Conservation (phyloP, 257 asterid genomes). For the Salvia splendens region DNA sequence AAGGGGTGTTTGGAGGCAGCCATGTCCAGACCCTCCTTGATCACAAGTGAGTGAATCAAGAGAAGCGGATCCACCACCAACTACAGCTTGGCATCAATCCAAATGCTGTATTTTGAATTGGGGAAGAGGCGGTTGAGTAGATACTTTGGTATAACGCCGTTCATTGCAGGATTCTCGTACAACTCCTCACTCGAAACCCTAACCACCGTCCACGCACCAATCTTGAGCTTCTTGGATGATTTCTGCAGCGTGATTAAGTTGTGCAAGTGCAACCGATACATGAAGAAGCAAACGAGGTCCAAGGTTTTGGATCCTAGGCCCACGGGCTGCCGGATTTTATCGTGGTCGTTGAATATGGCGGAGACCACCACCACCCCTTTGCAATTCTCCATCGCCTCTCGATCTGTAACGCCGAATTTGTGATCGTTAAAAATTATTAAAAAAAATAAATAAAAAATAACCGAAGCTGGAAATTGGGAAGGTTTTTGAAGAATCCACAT, state of each 20-base stretch:
- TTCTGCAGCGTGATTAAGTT: conserved; percentile 39
- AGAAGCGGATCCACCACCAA: conserved; percentile 79
- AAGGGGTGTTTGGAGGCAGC: conserved; percentile 82
- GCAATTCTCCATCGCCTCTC: conserved; percentile 62
- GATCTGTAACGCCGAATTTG: conserved; percentile 44
- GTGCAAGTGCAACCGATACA: conserved; percentile 59
- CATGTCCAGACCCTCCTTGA: conserved; percentile 68
- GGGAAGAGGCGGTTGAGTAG: conserved; percentile 82
- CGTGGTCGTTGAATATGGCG: conserved; percentile 83
- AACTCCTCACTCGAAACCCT: conserved; percentile 45
- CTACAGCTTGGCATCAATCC: conserved; percentile 95
- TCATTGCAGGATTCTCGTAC: conserved; percentile 81
- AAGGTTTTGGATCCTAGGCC: conserved; percentile 72
- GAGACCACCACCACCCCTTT: conserved; percentile 76
- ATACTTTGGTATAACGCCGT: conserved; percentile 73
- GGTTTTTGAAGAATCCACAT: conserved; percentile 74
- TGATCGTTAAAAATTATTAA: no score
- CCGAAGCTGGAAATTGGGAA: conserved; percentile 60
- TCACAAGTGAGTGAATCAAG: conserved; percentile 65
- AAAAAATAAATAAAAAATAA: conserved; percentile 31
- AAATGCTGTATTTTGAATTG: conserved; percentile 72
- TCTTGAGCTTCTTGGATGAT: conserved; percentile 38
- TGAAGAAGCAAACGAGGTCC: conserved; percentile 65
- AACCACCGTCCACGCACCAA: conserved; percentile 86
- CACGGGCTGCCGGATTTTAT: conserved; percentile 91